Evolutionary conservation across 768 basidiomycete genomes (phyloP).

Genomic region (Infundibulicybe gibba): DNA sequence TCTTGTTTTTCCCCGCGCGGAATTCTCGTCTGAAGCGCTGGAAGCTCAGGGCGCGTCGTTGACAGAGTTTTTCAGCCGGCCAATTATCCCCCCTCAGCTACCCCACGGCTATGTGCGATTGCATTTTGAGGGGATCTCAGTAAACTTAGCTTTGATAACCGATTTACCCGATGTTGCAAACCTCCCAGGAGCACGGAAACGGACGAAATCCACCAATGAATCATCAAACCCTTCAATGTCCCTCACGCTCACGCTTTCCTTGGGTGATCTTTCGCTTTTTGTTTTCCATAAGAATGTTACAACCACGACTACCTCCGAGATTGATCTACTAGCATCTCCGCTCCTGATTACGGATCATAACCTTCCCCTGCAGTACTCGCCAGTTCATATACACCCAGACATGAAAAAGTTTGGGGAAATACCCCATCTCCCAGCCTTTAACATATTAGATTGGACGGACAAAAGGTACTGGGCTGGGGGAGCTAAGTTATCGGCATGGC

Average conservation of each 20-base stretch:
- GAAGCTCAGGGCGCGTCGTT: conserved; percentile 7
- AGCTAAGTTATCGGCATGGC: conserved; percentile 63
- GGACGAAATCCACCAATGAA: background rate
- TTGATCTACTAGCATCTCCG: conserved; percentile 45
- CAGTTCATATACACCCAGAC: conserved; percentile 38
- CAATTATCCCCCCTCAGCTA: conserved; percentile 54
- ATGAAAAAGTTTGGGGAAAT: conserved; percentile 13
- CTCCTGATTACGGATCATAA: conserved; percentile 73
- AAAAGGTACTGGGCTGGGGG: conserved; percentile 32
- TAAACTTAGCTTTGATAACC: conserved; percentile 19
- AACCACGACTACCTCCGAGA: background rate
- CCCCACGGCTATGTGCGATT: conserved; percentile 50
- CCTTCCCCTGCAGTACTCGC: conserved; percentile 55
- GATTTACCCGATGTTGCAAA: conserved; percentile 1
- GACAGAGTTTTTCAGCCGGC: conserved; percentile 49
- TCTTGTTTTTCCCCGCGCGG: conserved; percentile 38
- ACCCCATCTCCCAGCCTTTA: conserved; percentile 48
- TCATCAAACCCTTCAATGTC: background rate
- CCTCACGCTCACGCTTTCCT: conserved; percentile 21
- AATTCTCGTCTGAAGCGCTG: conserved; percentile 11
- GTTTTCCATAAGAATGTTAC: conserved; percentile 29
- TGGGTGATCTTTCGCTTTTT: conserved; percentile 57
- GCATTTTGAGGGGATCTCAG: conserved; percentile 38
- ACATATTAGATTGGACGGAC: conserved; percentile 61
- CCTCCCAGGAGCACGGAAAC: background rate